Evolutionary conservation across 148 eudicot genomes (phyloP).

Genomic region (Vaccinium macrocarpon): DNA sequence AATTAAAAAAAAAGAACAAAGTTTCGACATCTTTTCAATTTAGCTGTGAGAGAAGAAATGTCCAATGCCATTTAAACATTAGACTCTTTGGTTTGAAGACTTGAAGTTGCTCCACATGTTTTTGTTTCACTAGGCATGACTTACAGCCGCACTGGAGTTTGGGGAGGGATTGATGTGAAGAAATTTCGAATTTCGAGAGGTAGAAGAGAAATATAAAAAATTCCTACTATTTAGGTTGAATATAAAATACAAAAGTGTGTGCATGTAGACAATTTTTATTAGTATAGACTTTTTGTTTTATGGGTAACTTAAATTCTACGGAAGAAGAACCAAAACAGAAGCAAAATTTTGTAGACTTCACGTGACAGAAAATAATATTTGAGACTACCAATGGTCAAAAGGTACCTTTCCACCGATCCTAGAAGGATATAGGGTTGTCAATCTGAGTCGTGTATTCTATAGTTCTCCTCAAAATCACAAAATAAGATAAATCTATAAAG

Average conservation of each 20-base stretch:
- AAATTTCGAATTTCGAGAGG: background rate
- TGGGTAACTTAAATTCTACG: too few relatives aligned
- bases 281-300: too few relatives aligned
- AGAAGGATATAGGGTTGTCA: background rate
- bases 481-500: background rate
- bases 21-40: too few relatives aligned
- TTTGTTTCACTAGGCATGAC: too few relatives aligned
- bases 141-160: background rate
- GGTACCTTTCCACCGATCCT: background rate
- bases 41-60: too few relatives aligned
- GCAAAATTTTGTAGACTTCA: background rate
- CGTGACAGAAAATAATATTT: background rate
- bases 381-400: background rate
- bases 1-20: too few relatives aligned
- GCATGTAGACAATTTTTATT: background rate
- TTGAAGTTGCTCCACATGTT: too few relatives aligned
- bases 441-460: background rate
- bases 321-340: too few relatives aligned
- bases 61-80: too few relatives aligned
- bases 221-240: background rate
- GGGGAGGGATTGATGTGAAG: background rate
- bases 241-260: background rate
- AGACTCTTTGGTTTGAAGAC: too few relatives aligned
- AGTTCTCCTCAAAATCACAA: background rate
- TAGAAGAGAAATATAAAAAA: background rate